phyloP scores from a whole-genome alignment of 2,329 filamentous ascomycete species.

The Xylaria arbuscula region DNA sequence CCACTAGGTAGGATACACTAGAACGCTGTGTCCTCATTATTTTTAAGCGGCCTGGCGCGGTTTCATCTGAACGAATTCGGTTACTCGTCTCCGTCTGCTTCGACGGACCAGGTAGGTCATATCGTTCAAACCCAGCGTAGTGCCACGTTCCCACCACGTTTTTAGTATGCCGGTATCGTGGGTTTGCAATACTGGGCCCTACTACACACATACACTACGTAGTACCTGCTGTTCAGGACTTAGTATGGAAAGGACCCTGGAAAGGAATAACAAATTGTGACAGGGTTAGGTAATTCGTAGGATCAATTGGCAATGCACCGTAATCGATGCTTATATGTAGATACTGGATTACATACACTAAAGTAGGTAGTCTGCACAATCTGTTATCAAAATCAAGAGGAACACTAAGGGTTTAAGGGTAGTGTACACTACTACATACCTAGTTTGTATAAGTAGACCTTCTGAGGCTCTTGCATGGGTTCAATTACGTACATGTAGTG shows the following conservation, averaged over 20 bases:
- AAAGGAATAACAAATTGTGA: neutral
- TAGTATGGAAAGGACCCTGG: neutral
- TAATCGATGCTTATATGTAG: slow-evolving; percentile 3
- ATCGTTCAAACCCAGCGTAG: slow-evolving; percentile 14
- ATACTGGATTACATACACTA: neutral
- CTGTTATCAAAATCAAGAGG: neutral
- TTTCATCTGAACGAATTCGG: slow-evolving; percentile 33
- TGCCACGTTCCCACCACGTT: slow-evolving; percentile 36
- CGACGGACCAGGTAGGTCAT: slow-evolving; percentile 27
- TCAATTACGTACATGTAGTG: neutral
- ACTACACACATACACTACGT: neutral
- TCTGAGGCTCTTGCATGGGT: neutral
- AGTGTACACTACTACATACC: neutral
- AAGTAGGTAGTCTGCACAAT: neutral
- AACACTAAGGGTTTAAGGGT: neutral
- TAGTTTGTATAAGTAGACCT: neutral
- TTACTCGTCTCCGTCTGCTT: slow-evolving; percentile 15
- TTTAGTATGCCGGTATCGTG: slow-evolving; percentile 13
- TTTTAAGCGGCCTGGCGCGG: slow-evolving; percentile 29
- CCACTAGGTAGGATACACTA: too few relatives aligned
- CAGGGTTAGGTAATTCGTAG: neutral
- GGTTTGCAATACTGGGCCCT: neutral
- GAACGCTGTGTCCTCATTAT: slow-evolving; percentile 8
- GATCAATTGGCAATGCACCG: neutral
- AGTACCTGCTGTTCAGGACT: neutral